These are phyloP conservation scores for Sonneratia caseolaris DNA, from an alignment of 345 rosid species.

Conservation along the genomic window DNA sequence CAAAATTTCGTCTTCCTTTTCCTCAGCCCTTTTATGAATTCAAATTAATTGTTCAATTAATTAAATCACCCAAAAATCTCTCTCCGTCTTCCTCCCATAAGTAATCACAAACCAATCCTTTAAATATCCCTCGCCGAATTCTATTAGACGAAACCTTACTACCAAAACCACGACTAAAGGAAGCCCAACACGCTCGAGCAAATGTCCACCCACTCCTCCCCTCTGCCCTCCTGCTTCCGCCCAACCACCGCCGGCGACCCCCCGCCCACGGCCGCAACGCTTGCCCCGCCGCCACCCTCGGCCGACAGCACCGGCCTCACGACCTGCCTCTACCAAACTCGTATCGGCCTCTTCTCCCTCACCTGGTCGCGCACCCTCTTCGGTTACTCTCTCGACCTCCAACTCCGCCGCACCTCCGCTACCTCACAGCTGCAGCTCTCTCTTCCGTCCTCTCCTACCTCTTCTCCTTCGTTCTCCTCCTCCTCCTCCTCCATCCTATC, in stretches of 20 bases:
- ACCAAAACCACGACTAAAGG: neutral
- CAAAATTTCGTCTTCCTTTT: neutral
- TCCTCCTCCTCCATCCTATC: constrained; percentile 40
- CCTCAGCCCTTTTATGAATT: neutral
- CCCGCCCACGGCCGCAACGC: constrained; percentile 7
- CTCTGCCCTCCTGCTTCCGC: constrained; percentile 43
- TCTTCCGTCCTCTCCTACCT: constrained; percentile 47
- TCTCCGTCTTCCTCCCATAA: neutral
- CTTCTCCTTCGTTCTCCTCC: constrained; percentile 21
- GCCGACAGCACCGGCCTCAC: constrained; percentile 48
- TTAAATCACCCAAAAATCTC: neutral
- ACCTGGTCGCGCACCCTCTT: constrained; percentile 73
- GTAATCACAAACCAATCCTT: neutral
- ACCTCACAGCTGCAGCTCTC: constrained; percentile 29
- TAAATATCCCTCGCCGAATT: constrained; percentile 8
- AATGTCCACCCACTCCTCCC: constrained; percentile 48
- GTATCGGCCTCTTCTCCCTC: constrained; percentile 66
- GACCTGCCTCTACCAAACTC: constrained; percentile 68
- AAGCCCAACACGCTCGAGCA: neutral
- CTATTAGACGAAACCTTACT: neutral
- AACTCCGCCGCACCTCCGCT: constrained; percentile 47
- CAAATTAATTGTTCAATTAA: neutral
- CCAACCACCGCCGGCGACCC: constrained; percentile 17
- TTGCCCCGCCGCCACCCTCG: constrained; percentile 17
- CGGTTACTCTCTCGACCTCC: constrained; percentile 75